Evolutionary conservation across 495 filamentous ascomycete species (phyloP).

Genomic region (Podospora pseudopauciseta): DNA sequence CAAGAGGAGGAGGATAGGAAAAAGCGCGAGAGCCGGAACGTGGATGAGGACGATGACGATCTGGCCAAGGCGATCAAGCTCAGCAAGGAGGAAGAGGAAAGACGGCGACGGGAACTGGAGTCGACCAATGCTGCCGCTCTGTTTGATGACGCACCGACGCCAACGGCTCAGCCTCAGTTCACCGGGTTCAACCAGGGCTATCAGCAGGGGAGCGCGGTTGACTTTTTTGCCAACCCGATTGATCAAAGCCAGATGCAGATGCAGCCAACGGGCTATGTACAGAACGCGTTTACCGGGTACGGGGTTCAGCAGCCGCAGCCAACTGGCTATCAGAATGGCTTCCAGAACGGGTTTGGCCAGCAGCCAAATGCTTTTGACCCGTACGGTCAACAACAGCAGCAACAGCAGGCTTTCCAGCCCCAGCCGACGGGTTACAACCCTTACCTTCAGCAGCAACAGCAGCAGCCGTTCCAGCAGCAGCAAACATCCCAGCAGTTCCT

Average conservation of each 20-base stretch:
- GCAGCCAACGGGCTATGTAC: conserved; percentile 79
- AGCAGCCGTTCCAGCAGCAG: conserved; percentile 43
- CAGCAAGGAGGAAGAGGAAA: conserved; percentile 87
- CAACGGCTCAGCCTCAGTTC: conserved; percentile 62
- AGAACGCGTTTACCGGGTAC: conserved; percentile 68
- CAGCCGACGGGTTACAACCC: conserved; percentile 81
- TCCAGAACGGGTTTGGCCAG: conserved; percentile 43
- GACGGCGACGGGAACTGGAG: conserved; percentile 83
- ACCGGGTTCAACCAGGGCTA: conserved; percentile 95
- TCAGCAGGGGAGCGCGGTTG: conserved; percentile 90
- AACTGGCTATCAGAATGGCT: conserved; percentile 62
- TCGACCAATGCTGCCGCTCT: conserved; percentile 80
- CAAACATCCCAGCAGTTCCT: conserved; percentile 45
- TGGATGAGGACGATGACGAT: conserved; percentile 65
- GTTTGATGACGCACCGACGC: conserved; percentile 76
- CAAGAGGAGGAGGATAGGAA: conserved; percentile 92
- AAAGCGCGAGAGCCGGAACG: conserved; percentile 67
- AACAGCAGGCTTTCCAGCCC: conserved; percentile 58
- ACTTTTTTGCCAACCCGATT: conserved; percentile 94
- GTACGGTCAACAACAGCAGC: conserved; percentile 54
- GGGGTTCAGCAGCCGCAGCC: conserved; percentile 41
- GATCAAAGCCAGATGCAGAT: conserved; percentile 64
- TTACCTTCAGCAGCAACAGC: conserved; percentile 56
- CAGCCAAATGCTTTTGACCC: conserved; percentile 38
- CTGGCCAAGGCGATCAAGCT: conserved; percentile 94